Base-by-base conservation (phyloP, 768 basidiomycete species). In the Mycena venus region DNA sequence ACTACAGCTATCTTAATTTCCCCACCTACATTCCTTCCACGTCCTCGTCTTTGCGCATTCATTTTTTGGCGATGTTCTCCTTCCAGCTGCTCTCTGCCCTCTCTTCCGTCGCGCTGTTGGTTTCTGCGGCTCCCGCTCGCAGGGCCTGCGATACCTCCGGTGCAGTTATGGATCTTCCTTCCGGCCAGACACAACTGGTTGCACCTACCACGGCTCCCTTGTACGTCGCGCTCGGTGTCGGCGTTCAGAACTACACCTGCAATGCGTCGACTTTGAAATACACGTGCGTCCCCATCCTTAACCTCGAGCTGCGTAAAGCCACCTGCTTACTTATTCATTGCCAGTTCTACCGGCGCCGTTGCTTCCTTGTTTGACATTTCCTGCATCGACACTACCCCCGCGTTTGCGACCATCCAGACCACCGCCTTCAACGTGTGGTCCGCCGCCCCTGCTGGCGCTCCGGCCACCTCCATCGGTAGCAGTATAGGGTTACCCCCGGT, bases 211-310 rank as follows among this genome's bases (percentile, higher is more conserved):
- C 77, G 23, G 70, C 82, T 0, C 82, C 86, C 2, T 80, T 79
- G 14, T 88, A 83, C 78, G 84, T 90, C 60, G 85, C 84, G 9
- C 78, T 90, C 32, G 88, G 83, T 23, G 79, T 90, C 59, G 88
- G 79, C n/a, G 77, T 85, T 53, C 86, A 87, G 75, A 87, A 87
- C 78, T 88, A 87, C 78, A 87, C 84, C 27, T 87, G 87, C 77
- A 78, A 63, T 44, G 70, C 75, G 1, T 8, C 47, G 78, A 81
- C 71, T 83, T 70, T 74, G 31, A 83, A 82, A 80, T 87, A 79
- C 77, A 78, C 81, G 87, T 87, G 68, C 58, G 85, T 64, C 36
- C 15, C 25, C 75, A 17, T 15, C 5, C 34, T 31, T 9, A 25
- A 40, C 12, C n/a, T n/a, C 29, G n/a, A n/a, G n/a, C n/a, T n/a